phyloP scores from a whole-genome alignment of 2,329 filamentous ascomycete species.

The Pezicula carpinea region DNA sequence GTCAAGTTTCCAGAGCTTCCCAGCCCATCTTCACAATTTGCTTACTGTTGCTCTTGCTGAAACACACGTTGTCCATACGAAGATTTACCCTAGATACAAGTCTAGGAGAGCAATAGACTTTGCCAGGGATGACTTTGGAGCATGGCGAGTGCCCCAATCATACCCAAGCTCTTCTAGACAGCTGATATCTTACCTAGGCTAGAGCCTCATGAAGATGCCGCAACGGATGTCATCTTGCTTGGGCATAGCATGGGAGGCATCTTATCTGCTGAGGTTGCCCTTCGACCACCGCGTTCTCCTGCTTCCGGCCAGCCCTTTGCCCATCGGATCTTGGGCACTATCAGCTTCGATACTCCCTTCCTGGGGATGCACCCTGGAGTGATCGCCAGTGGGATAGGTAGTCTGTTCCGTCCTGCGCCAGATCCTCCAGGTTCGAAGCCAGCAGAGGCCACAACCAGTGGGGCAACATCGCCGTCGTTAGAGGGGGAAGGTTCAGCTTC shows the following conservation, averaged over 20 bases:
- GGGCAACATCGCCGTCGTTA: slow-evolving; percentile 14
- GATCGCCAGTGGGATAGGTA: slow-evolving; percentile 73
- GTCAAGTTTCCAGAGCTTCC: slow-evolving; percentile 82
- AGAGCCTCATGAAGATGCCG: slow-evolving; percentile 66
- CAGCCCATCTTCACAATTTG: slow-evolving; percentile 77
- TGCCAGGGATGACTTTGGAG: slow-evolving; percentile 77
- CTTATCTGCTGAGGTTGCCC: slow-evolving; percentile 71
- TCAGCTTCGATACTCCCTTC: slow-evolving; percentile 83
- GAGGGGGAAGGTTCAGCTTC: slow-evolving; percentile 13
- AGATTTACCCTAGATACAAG: slow-evolving; percentile 78
- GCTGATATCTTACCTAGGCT: slow-evolving; percentile 44
- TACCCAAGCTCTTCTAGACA: not conserved
- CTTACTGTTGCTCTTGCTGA: slow-evolving; percentile 62
- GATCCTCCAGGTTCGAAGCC: slow-evolving; percentile 25
- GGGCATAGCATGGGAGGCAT: slow-evolving; percentile 91
- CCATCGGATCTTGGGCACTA: slow-evolving; percentile 73
- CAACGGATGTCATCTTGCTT: slow-evolving; percentile 75
- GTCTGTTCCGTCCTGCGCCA: slow-evolving; percentile 59
- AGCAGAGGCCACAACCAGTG: slow-evolving; percentile 10
- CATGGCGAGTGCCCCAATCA: slow-evolving; percentile 47
- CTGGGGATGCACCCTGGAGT: slow-evolving; percentile 87
- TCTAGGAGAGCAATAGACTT: slow-evolving; percentile 67
- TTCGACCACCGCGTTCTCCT: slow-evolving; percentile 40
- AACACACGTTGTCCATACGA: slow-evolving; percentile 78
- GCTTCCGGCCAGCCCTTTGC: slow-evolving; percentile 42